Evolutionary conservation across 148 eudicot species (phyloP), one percentile per base, ranked within the genome.

Genomic region (Rheum nobile): DNA sequence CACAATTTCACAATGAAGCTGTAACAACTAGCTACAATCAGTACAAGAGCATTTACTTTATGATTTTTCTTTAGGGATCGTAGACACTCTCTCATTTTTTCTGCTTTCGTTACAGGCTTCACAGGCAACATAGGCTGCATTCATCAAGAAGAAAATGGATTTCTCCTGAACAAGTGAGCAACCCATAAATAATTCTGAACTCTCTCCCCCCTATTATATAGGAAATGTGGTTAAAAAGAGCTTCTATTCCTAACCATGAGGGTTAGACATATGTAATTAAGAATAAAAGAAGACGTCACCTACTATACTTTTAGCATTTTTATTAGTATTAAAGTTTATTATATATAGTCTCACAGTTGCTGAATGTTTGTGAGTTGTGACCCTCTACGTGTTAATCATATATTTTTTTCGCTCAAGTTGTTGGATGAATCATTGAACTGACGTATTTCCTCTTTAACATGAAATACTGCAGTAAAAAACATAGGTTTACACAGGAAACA

Each of bases 81-180:
- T 14, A 96, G 85, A 74, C 92, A 92, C 83, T 96, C 99, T 79
- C 99, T 92, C 99, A 96, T 96, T 74, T 82, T 90, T 74, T 96
- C 99, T 77, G 90, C 88, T 83, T 92, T 90, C 71, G 99, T 84
- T 47, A 91, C 91, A 76, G 97, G 94, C 80, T 91, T 89, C 71
- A 96, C 80, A 31, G 99, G 99, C 84, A 96, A 82, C 21, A 71
- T 74, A 65, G 85, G 87, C 99, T 96, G 94, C 72, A 77, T 76
- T 65, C 35, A 35, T 48, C 16, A 46, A 73, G 71, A 73, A 67
- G n/a, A n/a, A n/a, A n/a, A n/a, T n/a, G n/a, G n/a, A n/a, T n/a
- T n/a, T n/a, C n/a, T n/a, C n/a, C n/a, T n/a, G n/a, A n/a, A n/a
- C n/a, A n/a, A n/a, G n/a, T n/a, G n/a, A n/a, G n/a, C n/a, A n/a